Percentiles rank a stretch among this genome's conserved stretches.
These are phyloP conservation scores for Scutellaria barbata DNA, from an alignment of 257 asterid species.

Conservation along the genomic window DNA sequence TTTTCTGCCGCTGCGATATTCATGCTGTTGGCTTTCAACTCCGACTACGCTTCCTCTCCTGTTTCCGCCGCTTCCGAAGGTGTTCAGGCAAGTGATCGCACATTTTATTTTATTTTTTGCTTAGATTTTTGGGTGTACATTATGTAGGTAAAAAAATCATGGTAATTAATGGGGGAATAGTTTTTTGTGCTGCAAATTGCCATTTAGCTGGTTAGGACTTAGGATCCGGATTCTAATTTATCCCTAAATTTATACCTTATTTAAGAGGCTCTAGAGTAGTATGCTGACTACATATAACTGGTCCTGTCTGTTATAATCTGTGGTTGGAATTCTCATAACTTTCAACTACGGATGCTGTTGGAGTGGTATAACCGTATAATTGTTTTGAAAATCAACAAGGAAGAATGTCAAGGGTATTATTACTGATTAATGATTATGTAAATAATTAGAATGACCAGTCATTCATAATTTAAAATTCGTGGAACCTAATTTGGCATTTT, in stretches of 20 bases:
- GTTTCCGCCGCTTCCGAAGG: slow-evolving; percentile 94
- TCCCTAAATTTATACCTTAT: neutral
- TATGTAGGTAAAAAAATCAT: slow-evolving; percentile 6
- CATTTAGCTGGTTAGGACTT: neutral
- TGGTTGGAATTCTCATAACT: neutral
- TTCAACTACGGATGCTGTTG: neutral
- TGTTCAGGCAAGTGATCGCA: slow-evolving; percentile 64
- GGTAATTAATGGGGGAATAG: neutral
- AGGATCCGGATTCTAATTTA: too few relatives aligned
- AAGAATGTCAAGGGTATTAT: neutral
- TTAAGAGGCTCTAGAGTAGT: neutral
- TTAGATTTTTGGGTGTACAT: neutral
- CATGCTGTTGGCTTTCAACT: slow-evolving; percentile 62
- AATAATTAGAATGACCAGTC: slow-evolving; percentile 7
- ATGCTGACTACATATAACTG: neutral
- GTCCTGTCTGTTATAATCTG: neutral
- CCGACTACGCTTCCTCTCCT: slow-evolving; percentile 56
- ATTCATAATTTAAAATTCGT: neutral
- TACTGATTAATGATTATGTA: neutral
- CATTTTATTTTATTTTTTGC: neutral
- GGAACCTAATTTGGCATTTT: neutral
- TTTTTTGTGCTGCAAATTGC: neutral
- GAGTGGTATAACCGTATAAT: neutral
- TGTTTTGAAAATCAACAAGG: neutral
- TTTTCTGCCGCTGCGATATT: slow-evolving; percentile 70